phyloP scores from a whole-genome alignment of 2,329 filamentous ascomycete genomes.

The Zymoseptoria crescenta region DNA sequence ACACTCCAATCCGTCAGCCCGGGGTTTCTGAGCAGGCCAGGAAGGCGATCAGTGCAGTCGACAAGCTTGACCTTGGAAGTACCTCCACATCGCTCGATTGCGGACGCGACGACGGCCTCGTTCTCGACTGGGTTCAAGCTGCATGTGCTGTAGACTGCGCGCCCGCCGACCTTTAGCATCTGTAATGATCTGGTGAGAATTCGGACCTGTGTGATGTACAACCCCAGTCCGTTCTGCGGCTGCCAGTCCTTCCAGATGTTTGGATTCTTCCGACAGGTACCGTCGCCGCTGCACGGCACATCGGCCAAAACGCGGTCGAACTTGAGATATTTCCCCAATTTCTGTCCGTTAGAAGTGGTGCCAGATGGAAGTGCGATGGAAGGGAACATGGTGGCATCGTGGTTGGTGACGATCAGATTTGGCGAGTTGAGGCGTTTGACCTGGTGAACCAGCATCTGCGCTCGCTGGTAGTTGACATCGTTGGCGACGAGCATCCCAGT shows the following conservation, averaged over 20 bases:
- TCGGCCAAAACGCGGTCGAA: constrained; percentile 95
- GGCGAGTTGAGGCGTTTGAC: constrained; percentile 95
- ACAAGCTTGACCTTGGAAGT: constrained; percentile 71
- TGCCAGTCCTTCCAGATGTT: constrained; percentile 95
- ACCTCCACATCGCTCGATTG: constrained; percentile 85
- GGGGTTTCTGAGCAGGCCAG: constrained; percentile 64
- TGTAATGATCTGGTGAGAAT: constrained; percentile 89
- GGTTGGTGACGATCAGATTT: constrained; percentile 93
- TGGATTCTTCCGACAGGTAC: constrained; percentile 85
- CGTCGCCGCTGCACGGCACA: constrained; percentile 93
- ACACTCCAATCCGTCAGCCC: constrained; percentile 81
- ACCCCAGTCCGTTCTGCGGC: constrained; percentile 75
- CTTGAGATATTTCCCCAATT: constrained; percentile 65
- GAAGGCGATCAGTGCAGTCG: constrained; percentile 71
- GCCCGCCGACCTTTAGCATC: constrained; percentile 89
- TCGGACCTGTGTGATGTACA: constrained; percentile 78
- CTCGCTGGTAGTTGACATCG: constrained; percentile 92
- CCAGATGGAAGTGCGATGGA: constrained; percentile 73
- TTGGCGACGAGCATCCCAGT: constrained; percentile 93
- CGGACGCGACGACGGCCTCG: constrained; percentile 80
- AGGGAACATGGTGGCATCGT: constrained; percentile 93
- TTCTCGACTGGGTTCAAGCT: constrained; percentile 99
- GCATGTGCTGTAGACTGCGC: constrained; percentile 96
- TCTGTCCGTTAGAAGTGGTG: constrained; percentile 39
- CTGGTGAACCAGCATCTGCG: constrained; percentile 95